phyloP scores from a whole-genome alignment of 1,284 basidiomycete genomes.

The Pseudozyma flocculosa region DNA sequence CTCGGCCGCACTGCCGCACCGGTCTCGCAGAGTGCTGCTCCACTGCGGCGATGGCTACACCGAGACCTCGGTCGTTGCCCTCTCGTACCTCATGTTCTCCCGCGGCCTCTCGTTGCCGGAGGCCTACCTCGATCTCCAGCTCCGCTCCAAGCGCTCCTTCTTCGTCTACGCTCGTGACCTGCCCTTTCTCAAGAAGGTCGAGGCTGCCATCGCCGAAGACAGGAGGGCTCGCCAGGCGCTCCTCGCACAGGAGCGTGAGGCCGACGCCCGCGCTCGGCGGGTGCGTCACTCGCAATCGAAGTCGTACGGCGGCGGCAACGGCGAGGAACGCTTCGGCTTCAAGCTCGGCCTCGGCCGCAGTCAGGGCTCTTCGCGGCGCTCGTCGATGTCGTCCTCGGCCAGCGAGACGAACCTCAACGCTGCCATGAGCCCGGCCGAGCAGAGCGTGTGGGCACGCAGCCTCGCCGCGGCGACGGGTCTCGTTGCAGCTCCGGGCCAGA shows the following conservation, averaged over 20 bases:
- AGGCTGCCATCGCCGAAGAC: slow-evolving; percentile 62
- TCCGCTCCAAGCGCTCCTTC: slow-evolving; percentile 68
- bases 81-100: slow-evolving; percentile 83
- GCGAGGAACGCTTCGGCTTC: too few relatives aligned
- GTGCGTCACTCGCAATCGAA: not conserved
- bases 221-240: slow-evolving; percentile 7
- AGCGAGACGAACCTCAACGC: too few relatives aligned
- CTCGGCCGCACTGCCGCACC: slow-evolving; percentile 1
- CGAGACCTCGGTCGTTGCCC: slow-evolving; percentile 83
- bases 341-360: too few relatives aligned
- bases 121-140: slow-evolving; percentile 76
- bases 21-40: slow-evolving; percentile 41
- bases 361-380: too few relatives aligned
- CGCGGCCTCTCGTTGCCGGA: slow-evolving; percentile 72
- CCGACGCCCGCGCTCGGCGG: not conserved
- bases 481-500: not conserved
- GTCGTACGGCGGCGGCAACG: not conserved
- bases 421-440: too few relatives aligned
- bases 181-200: slow-evolving; percentile 72
- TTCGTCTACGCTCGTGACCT: slow-evolving; percentile 87
- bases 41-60: slow-evolving; percentile 64
- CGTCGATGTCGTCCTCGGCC: too few relatives aligned
- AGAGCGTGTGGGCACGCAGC: slow-evolving; percentile 1
- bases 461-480: slow-evolving; percentile 5
- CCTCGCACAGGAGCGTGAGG: not conserved